Percentiles rank a stretch among this genome's conserved stretches.
These are phyloP conservation scores for Karstenula rhodostoma DNA, from an alignment of 2,329 filamentous ascomycete genomes.

Conservation along the genomic window DNA sequence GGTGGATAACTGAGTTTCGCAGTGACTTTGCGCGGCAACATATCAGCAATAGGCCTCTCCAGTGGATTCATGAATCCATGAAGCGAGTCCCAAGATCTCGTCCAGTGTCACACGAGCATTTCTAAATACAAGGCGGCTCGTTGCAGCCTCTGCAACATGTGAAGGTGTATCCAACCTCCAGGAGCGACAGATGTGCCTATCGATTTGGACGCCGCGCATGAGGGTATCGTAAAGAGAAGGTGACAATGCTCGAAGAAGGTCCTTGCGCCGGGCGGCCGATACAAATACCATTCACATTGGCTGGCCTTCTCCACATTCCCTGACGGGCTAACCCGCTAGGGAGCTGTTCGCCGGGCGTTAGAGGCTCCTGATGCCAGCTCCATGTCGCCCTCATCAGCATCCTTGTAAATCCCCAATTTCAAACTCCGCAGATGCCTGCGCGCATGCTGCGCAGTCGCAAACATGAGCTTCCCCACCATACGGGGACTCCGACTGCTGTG, in stretches of 20 bases:
- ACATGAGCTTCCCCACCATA: not conserved
- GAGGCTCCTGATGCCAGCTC: not conserved
- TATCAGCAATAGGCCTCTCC: not conserved
- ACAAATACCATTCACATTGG: constrained; percentile 3
- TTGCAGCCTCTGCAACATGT: constrained; percentile 3
- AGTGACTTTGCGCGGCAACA: not conserved
- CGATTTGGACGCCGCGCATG: constrained; percentile 6
- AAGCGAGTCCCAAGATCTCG: not conserved
- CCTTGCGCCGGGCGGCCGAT: constrained; percentile 4
- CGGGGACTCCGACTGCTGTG: constrained; percentile 18
- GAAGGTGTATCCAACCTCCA: not conserved
- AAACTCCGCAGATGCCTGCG: not conserved
- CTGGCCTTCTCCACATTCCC: constrained; percentile 2
- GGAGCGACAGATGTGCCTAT: not conserved
- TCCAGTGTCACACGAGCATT: not conserved
- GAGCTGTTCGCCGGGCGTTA: not conserved
- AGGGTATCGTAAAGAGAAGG: constrained; percentile 11
- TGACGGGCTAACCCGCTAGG: not conserved
- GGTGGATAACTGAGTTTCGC: not conserved
- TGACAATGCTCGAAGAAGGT: constrained; percentile 9
- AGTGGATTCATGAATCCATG: not conserved
- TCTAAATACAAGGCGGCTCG: not conserved
- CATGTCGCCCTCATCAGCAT: not conserved
- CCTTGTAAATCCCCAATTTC: not conserved
- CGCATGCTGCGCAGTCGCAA: constrained; percentile 4